These are phyloP conservation scores for Rubia yunnanensis DNA, from an alignment of 257 asterid genomes.

Conservation along the genomic window DNA sequence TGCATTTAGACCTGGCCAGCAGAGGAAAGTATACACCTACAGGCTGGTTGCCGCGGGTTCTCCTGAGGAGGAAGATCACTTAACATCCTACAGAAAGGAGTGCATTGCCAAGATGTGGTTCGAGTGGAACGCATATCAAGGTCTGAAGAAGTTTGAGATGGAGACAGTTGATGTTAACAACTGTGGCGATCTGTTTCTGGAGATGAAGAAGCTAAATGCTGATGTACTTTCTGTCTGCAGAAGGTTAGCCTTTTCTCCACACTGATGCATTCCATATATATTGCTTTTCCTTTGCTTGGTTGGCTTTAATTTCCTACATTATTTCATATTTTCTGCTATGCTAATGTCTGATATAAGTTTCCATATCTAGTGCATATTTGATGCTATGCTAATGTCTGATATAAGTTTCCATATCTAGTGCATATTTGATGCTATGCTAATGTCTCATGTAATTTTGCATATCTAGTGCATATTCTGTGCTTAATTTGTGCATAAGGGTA, in stretches of 20 bases:
- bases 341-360: too few relatives aligned
- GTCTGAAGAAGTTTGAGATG: constrained; percentile 6
- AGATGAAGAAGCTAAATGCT: constrained; percentile 33
- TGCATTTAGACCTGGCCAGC: constrained; percentile 68
- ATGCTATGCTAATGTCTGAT: too few relatives aligned
- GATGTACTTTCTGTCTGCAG: constrained; percentile 36
- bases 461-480: too few relatives aligned
- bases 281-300: not conserved
- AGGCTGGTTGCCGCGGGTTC: constrained; percentile 54
- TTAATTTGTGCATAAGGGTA: too few relatives aligned
- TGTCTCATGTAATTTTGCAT: too few relatives aligned
- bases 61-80: constrained; percentile 65
- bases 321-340: too few relatives aligned
- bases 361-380: too few relatives aligned
- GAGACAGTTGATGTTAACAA: constrained; percentile 1
- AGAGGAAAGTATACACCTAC: constrained; percentile 46
- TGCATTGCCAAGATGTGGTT: constrained; percentile 16
- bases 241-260: constrained; percentile 23
- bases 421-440: too few relatives aligned
- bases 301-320: not conserved
- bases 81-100: constrained; percentile 29
- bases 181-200: constrained; percentile 31
- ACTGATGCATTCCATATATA: not conserved
- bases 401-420: too few relatives aligned
- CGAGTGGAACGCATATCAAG: constrained; percentile 17